Percentiles rank a stretch among this genome's conserved stretches.
Evolutionary conservation across 2,329 filamentous ascomycete species (phyloP).

Genomic region (Blastomyces emzantsi): DNA sequence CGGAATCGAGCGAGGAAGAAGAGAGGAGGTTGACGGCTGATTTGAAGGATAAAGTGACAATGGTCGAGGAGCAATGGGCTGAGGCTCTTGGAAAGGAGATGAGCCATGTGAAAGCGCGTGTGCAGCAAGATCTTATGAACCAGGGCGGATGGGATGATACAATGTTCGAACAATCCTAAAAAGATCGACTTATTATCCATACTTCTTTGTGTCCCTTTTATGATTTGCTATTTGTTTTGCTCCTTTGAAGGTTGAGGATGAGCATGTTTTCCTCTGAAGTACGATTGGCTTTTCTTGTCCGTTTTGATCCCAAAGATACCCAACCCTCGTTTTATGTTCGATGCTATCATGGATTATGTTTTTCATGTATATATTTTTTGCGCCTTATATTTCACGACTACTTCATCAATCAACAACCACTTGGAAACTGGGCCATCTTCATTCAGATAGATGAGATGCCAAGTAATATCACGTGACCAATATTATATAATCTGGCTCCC

Average conservation of each 20-base stretch:
- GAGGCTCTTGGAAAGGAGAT: constrained; percentile 76
- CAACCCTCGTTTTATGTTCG: constrained; percentile 5
- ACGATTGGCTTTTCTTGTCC: no score
- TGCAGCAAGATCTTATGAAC: constrained; percentile 62
- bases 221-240: constrained; percentile 16
- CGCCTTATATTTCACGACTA: neutral
- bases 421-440: no score
- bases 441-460: no score
- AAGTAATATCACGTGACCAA: neutral
- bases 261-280: neutral
- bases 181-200: neutral
- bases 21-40: constrained; percentile 67
- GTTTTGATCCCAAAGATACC: constrained; percentile 4
- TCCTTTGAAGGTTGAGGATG: neutral
- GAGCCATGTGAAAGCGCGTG: constrained; percentile 60
- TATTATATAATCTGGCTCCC: neutral
- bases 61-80: constrained; percentile 85
- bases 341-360: neutral
- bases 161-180: constrained; percentile 39
- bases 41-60: constrained; percentile 83
- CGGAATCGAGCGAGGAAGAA: constrained; percentile 56
- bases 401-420: no score
- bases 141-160: constrained; percentile 85
- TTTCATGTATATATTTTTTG: neutral
- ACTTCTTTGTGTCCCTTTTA: constrained; percentile 9